Evolutionary conservation across 2,329 filamentous ascomycete genomes (phyloP).

Genomic region (Venturia aucupariae): DNA sequence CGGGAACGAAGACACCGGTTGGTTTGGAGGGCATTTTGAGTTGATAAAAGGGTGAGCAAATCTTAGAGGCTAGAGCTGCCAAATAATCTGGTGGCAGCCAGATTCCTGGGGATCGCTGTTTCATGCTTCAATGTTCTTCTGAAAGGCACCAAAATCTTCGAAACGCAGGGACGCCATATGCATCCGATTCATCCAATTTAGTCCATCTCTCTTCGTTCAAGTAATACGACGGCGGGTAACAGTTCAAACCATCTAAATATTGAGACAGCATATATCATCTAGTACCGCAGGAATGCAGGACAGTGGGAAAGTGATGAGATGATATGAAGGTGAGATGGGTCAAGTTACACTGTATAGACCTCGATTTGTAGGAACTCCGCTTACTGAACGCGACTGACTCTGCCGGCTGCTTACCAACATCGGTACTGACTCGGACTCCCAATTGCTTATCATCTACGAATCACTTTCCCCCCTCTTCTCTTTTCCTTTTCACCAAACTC

Average conservation of each 20-base stretch:
- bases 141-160: too few species aligned
- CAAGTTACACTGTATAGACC: too few species aligned
- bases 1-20: slow-evolving; percentile 10
- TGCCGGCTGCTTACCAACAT: neutral
- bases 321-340: neutral
- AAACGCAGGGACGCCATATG: neutral
- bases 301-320: neutral
- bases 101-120: too few species aligned
- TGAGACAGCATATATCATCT: neutral
- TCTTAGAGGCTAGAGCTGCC: too few species aligned
- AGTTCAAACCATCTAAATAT: too few species aligned
- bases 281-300: neutral
- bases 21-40: neutral
- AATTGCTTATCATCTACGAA: too few species aligned
- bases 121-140: too few species aligned
- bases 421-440: neutral
- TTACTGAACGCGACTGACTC: neutral
- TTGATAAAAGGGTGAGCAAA: neutral
- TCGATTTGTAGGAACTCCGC: neutral
- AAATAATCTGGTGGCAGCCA: neutral
- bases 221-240: neutral
- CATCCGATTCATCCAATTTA: neutral
- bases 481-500: neutral
- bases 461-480: neutral
- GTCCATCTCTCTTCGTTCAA: neutral